Percentiles rank a stretch among this genome's conserved stretches.
Conservation (phyloP, 352 stramenopile species). For the Pythium rhizo-oryzae region DNA sequence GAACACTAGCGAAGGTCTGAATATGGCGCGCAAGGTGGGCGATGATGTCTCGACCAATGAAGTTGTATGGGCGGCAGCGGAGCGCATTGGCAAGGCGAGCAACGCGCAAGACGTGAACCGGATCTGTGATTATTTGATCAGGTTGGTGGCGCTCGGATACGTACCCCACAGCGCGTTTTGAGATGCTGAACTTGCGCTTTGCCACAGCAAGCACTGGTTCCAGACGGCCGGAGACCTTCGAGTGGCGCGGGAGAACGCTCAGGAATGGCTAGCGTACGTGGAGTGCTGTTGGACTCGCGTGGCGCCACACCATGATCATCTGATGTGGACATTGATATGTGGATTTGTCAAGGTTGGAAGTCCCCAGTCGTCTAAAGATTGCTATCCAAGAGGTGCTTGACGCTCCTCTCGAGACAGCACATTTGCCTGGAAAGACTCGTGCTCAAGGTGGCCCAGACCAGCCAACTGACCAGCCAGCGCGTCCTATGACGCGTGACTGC, state of each 20-base stretch:
- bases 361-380: conserved; percentile 63
- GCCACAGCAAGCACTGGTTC: conserved; percentile 66
- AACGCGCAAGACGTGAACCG: conserved; percentile 52
- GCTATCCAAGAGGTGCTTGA: conserved; percentile 66
- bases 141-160: conserved; percentile 24
- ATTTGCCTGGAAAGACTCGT: conserved; percentile 12
- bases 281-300: neutral
- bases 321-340: neutral
- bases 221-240: conserved; percentile 62
- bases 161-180: neutral
- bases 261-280: conserved; percentile 62
- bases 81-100: conserved; percentile 54
- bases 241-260: conserved; percentile 36
- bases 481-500: neutral
- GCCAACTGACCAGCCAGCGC: neutral
- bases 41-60: conserved; percentile 37
- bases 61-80: conserved; percentile 56
- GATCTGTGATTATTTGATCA: conserved; percentile 67
- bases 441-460: neutral
- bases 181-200: neutral
- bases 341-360: conserved; percentile 40
- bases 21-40: conserved; percentile 19
- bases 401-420: conserved; percentile 21
- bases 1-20: neutral
- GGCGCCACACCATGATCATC: too few relatives aligned